These are phyloP conservation scores for Teratosphaeria destructans DNA, from an alignment of 2,329 filamentous ascomycete genomes.

Conservation along the genomic window DNA sequence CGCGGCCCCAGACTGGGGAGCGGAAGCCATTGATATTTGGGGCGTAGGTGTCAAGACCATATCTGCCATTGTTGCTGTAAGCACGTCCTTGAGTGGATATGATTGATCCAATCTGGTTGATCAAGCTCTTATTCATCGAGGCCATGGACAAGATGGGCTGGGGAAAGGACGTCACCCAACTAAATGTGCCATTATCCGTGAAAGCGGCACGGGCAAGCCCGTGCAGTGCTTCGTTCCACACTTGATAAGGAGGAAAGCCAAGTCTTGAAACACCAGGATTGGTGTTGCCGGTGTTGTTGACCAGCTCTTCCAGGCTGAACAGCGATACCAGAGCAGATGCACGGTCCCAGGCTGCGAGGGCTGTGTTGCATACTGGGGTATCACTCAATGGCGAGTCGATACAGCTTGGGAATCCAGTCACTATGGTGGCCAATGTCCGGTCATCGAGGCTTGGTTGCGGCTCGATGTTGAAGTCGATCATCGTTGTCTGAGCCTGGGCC, in stretches of 20 bases:
- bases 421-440: slow-evolving; percentile 2
- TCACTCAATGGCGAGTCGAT: slow-evolving; percentile 37
- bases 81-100: slow-evolving; percentile 51
- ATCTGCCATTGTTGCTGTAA: slow-evolving; percentile 42
- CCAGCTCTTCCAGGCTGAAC: slow-evolving; percentile 44
- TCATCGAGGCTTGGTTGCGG: slow-evolving; percentile 2
- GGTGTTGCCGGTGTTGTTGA: slow-evolving; percentile 39
- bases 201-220: slow-evolving; percentile 30
- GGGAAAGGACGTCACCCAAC: slow-evolving; percentile 53
- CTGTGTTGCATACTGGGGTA: slow-evolving; percentile 40
- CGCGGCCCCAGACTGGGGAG: slow-evolving; percentile 35
- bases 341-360: slow-evolving; percentile 12
- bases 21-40: slow-evolving; percentile 54
- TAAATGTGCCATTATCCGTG: slow-evolving; percentile 27
- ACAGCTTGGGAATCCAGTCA: slow-evolving; percentile 35
- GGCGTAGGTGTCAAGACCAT: slow-evolving; percentile 48
- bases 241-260: slow-evolving; percentile 45
- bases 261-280: slow-evolving; percentile 43
- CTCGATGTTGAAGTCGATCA: neutral
- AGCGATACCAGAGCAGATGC: slow-evolving; percentile 39
- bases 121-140: slow-evolving; percentile 51
- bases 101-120: slow-evolving; percentile 44
- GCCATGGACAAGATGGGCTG: slow-evolving; percentile 51
- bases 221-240: slow-evolving; percentile 50
- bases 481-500: neutral